These are phyloP conservation scores for Beta lomatogona DNA, from an alignment of 179 eudicot species.

Conservation along the genomic window DNA sequence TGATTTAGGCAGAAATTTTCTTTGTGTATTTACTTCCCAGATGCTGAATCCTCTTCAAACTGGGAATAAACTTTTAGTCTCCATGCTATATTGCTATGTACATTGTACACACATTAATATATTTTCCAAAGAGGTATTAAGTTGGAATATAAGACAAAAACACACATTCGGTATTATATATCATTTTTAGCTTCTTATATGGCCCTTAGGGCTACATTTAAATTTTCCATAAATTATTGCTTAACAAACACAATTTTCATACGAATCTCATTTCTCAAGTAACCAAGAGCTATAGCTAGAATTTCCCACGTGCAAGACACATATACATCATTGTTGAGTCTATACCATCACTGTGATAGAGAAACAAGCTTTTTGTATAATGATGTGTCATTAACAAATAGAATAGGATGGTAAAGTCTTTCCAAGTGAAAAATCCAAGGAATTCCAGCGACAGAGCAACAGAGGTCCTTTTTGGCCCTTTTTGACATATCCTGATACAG, in stretches of 20 bases:
- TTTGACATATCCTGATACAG: background rate
- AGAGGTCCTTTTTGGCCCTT: background rate
- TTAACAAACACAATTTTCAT: background rate
- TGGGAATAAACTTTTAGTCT: background rate
- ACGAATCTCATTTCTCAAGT: background rate
- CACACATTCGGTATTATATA: no score
- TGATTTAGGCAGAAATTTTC: background rate
- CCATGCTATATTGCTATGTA: background rate
- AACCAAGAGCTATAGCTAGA: background rate
- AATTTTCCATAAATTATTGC: background rate
- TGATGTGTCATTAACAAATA: background rate
- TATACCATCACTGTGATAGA: background rate
- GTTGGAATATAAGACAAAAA: no score
- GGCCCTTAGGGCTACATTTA: no score
- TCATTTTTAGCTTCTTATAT: no score
- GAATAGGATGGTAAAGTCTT: background rate
- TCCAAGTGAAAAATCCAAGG: background rate
- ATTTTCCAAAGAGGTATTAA: no score
- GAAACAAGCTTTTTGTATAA: conserved; percentile 5
- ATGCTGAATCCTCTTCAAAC: background rate
- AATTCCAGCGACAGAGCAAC: background rate
- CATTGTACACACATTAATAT: no score
- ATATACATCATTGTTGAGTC: background rate
- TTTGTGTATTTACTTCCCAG: background rate
- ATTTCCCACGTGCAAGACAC: background rate